Evolutionary conservation across 75 land plant genomes (phyloP), one percentile per base, ranked within the genome.

Genomic region (Cupressus sempervirens): DNA sequence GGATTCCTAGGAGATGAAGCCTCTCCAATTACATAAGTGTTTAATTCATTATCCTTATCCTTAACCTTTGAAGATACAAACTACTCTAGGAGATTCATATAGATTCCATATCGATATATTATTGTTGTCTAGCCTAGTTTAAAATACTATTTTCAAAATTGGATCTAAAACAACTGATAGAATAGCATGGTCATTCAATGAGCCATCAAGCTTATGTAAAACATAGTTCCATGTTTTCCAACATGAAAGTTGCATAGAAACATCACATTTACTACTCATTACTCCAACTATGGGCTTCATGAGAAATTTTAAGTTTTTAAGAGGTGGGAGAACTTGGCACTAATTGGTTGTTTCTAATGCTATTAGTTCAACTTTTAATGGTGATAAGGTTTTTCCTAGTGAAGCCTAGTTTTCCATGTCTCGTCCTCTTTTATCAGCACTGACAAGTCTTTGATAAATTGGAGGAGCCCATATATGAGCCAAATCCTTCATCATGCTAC

Each of bases 201-300:
- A 86, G 29, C 16, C 16, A 67, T 85, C 92, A 45, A 94, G 92
- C 86, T 88, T 92, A 82, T 89, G 90, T 41, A 89, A 85, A 76
- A 94, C 74, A 87, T 91, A 88, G 52, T 79, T 80, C 95, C 95
- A 92, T 80, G 92, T 90, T 26, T 86, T 89, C 84, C 93, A 73
- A 76, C 93, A 90, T 14, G 88, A 68, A 43, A 80, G 83, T 18
- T 43, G 88, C 83, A 92, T 92, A 53, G 92, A 81, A 29, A 84
- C 16, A 52, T 91, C 89, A 83, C 86, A 89, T 89, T 88, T 92
- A 76, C 91, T 87, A 34, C 87, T 84, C 76, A 94, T 87, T 38
- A 90, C 84, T n/a, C 90, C 90, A 26, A 87, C n/a, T 45, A 92
- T 54, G 23, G 95, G 95, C 52, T 83, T 87, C 95, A 94, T 92